Evolutionary conservation across 1,139 yeast species (phyloP), one percentile per base, ranked within the genome.

Genomic region (Groenewaldozyma sp.): DNA sequence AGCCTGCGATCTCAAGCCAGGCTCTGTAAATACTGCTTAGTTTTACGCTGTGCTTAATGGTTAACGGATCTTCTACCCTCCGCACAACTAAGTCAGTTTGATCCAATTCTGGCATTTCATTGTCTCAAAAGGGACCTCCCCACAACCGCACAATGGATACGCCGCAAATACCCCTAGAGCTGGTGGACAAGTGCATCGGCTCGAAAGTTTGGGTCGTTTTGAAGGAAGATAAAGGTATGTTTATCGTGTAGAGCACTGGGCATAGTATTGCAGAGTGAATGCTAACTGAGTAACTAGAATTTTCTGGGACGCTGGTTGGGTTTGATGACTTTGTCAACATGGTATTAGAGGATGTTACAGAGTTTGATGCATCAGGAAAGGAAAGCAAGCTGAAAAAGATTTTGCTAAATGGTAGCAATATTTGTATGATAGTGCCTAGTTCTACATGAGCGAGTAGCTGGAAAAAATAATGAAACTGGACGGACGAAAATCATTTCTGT

Each of bases 241-340:
- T 13, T 17, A 19, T 4, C 4, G 5, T 11, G 21, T 14, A 16
- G 31, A n/a, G 14, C 9, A 16, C 16, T 9, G 11, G 9, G 9
- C 9, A 9, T n/a, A n/a, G n/a, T n/a, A n/a, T n/a, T n/a, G n/a
- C n/a, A n/a, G 17, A 9, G 11, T 20, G 29, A 4, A 6, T 13
- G 14, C 29, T 4, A 14, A 3, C 41, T 27, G 16, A 18, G 35
- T 24, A 16, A 10, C 14, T 44, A 48, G 96, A 88, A 59, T 91
- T 87, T 60, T 73, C 74, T 20, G 98, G 98, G 2, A 83, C 79
- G 7, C 68, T 91, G 39, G 74, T 82, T 21, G 98, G 97, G 1
- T 88, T 91, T 60, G 98, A 91, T 60, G 97, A 91, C 60, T 88
- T 80, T 54, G 97, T 91, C 45, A 91, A 91, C 61, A 80, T 88